These are phyloP conservation scores for Thalia dealbata DNA, from an alignment of 176 grass and related monocot genomes.

Conservation along the genomic window DNA sequence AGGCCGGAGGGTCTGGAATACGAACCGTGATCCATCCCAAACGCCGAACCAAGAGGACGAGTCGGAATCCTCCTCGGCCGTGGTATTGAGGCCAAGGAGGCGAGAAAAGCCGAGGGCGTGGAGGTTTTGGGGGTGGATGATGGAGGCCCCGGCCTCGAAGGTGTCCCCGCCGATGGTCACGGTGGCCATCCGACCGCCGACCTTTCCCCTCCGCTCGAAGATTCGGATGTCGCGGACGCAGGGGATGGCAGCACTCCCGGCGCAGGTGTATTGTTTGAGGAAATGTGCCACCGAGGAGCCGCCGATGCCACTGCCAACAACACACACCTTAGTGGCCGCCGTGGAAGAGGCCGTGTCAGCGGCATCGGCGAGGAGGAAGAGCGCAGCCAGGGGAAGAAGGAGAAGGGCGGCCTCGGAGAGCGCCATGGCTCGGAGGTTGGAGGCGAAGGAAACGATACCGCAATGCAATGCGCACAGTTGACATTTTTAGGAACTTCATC, in stretches of 20 bases:
- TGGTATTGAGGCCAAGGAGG: constrained; percentile 34
- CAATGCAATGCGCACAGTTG: neutral
- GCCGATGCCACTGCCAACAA: constrained; percentile 69
- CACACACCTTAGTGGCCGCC: constrained; percentile 39
- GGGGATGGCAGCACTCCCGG: constrained; percentile 5
- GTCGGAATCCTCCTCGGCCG: constrained; percentile 20
- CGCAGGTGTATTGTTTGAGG: constrained; percentile 48
- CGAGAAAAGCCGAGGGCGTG: constrained; percentile 51
- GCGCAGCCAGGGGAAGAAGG: constrained; percentile 1
- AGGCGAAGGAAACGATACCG: neutral
- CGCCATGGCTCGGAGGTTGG: neutral
- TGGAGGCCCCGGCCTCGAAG: constrained; percentile 70
- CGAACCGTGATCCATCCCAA: constrained; percentile 58
- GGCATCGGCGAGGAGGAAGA: neutral
- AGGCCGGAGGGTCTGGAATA: constrained; percentile 58
- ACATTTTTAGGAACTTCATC: neutral
- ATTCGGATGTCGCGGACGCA: constrained; percentile 36
- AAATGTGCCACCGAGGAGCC: constrained; percentile 76
- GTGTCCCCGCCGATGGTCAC: constrained; percentile 44
- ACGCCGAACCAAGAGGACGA: constrained; percentile 52
- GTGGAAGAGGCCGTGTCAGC: neutral
- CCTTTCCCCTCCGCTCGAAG: constrained; percentile 43
- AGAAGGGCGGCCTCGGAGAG: neutral
- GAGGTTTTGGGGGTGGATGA: constrained; percentile 67
- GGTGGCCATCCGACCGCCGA: constrained; percentile 60